These are phyloP conservation scores for Mycotypha africana DNA, from an alignment of 371 early-diverging fungal genomes.

Conservation along the genomic window DNA sequence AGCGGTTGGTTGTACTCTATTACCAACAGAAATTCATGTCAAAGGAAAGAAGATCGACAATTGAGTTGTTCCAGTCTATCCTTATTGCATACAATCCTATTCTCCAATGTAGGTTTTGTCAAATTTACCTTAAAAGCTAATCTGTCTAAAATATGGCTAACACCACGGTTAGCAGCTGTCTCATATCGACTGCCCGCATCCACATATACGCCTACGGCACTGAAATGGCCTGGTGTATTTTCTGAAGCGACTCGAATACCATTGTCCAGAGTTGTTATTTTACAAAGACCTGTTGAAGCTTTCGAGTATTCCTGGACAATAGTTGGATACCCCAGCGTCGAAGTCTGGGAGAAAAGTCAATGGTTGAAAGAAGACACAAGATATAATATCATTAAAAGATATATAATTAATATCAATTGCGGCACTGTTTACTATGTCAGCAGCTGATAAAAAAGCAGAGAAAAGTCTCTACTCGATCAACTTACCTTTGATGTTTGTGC, in stretches of 20 bases:
- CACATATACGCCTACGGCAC: slow-evolving; percentile 83
- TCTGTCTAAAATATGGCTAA: slow-evolving; percentile 83
- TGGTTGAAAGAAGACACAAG: too few relatives aligned
- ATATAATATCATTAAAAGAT: too few relatives aligned
- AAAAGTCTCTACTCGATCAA: too few relatives aligned
- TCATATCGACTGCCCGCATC: slow-evolving; percentile 91
- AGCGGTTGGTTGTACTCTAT: slow-evolving; percentile 56
- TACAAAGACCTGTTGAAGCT: slow-evolving; percentile 30
- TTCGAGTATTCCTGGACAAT: slow-evolving; percentile 43
- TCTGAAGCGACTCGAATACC: slow-evolving; percentile 84
- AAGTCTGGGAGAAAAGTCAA: too few relatives aligned
- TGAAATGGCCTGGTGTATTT: slow-evolving; percentile 83
- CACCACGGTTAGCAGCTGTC: slow-evolving; percentile 64
- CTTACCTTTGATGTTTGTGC: too few relatives aligned
- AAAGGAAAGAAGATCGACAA: not conserved
- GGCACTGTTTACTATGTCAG: too few relatives aligned
- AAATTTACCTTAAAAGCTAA: slow-evolving; percentile 82
- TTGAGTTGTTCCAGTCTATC: too few relatives aligned
- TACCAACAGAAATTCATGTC: not conserved
- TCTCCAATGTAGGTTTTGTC: not conserved
- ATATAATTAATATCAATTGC: too few relatives aligned
- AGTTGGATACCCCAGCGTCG: slow-evolving; percentile 21
- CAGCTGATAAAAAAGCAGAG: too few relatives aligned
- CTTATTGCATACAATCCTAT: not conserved
- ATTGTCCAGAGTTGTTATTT: slow-evolving; percentile 77